These are phyloP conservation scores for Amanita jacksonii DNA, from an alignment of 768 basidiomycete species.

Conservation along the genomic window DNA sequence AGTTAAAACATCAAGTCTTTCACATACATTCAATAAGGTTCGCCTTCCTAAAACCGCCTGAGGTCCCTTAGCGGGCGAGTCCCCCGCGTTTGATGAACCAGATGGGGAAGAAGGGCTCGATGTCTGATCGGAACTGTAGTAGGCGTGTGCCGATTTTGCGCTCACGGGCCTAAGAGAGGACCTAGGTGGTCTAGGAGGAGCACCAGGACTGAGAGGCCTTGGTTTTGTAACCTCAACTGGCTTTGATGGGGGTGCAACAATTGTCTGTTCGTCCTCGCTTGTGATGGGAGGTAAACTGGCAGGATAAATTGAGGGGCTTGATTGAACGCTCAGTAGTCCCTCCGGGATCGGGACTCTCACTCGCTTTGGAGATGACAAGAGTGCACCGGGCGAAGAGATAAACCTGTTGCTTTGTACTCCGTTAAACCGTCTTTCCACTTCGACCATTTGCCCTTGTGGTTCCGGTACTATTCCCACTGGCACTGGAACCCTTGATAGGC, in stretches of 20 bases:
- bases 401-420: too few species aligned
- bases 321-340: slow-evolving; percentile 24
- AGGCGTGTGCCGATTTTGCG: slow-evolving; percentile 17
- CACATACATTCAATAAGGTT: slow-evolving; percentile 27
- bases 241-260: not conserved
- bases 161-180: slow-evolving; percentile 12
- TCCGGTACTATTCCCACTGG: too few species aligned
- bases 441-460: too few species aligned
- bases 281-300: slow-evolving; percentile 29
- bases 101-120: slow-evolving; percentile 20
- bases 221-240: not conserved
- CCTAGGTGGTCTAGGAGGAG: slow-evolving; percentile 18
- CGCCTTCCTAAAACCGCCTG: slow-evolving; percentile 22
- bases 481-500: too few species aligned
- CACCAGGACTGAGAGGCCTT: slow-evolving; percentile 8
- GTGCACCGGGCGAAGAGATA: too few species aligned
- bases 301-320: slow-evolving; percentile 44
- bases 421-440: too few species aligned
- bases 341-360: not conserved
- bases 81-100: slow-evolving; percentile 4
- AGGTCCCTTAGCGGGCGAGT: slow-evolving; percentile 13
- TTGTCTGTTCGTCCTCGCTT: slow-evolving; percentile 17
- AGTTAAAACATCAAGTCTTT: not conserved
- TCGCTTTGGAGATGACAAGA: slow-evolving; percentile 3
- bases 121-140: slow-evolving; percentile 30